Evolutionary conservation across 2,329 filamentous ascomycete genomes (phyloP).

Genomic region (Ophiostoma tasmaniense): DNA sequence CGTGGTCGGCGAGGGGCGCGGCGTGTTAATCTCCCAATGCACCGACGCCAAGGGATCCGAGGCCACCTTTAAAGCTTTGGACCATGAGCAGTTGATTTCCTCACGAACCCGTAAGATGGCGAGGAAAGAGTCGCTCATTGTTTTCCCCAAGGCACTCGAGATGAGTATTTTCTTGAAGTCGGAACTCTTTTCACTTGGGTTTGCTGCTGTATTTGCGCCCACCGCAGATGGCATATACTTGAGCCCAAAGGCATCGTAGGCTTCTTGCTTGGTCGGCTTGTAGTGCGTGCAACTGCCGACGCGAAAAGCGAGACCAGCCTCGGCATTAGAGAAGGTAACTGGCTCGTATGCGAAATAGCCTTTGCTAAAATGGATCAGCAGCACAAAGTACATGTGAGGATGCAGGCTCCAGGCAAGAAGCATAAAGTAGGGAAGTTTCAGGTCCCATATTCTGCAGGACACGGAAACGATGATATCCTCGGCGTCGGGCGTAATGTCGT

Average conservation of each 20-base stretch:
- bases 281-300: constrained; percentile 64
- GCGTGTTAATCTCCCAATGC: background rate
- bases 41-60: background rate
- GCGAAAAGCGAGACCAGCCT: constrained; percentile 43
- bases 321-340: constrained; percentile 30
- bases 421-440: constrained; percentile 65
- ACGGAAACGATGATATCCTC: constrained; percentile 49
- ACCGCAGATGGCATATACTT: background rate
- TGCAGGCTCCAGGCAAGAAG: constrained; percentile 69
- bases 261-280: constrained; percentile 52
- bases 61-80: constrained; percentile 38
- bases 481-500: constrained; percentile 34
- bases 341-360: constrained; percentile 54
- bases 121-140: constrained; percentile 59
- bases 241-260: constrained; percentile 28
- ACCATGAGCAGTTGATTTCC: constrained; percentile 51
- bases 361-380: constrained; percentile 56
- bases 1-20: background rate
- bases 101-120: constrained; percentile 52
- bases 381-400: constrained; percentile 58
- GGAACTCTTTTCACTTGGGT: too few relatives aligned
- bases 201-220: constrained; percentile 8
- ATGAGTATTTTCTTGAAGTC: constrained; percentile 55
- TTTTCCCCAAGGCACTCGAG: constrained; percentile 59
- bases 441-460: constrained; percentile 59